Evolutionary conservation across 2,329 filamentous ascomycete species (phyloP), one percentile per base, ranked within the genome.

Genomic region (Trichophyton simii): DNA sequence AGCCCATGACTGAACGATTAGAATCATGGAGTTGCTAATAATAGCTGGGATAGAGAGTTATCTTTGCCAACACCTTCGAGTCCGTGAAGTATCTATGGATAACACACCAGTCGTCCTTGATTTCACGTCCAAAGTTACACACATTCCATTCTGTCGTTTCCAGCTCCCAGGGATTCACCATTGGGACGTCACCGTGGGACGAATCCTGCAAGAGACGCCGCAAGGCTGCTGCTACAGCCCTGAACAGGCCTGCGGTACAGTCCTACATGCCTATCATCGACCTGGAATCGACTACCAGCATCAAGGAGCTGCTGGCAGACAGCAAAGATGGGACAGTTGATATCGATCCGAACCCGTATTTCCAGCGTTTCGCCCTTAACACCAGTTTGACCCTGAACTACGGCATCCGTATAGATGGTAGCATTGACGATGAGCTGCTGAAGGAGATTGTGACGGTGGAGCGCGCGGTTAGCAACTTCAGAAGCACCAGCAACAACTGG

Each of bases 251-350:
- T 0, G 85, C 88, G 0, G 83, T 88, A 0, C 86, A 89, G 68
- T 85, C 84, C 0, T 92, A 92, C 71, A 87, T 91, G 83, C 88
- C 88, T 0, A 88, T 91, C 66, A 84, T 92, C 58, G 88, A 92
- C 66, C 82, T 91, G 28, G 89, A 92, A 71, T 83, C 85, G 31
- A 85, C 80, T 13, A 80, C 82, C 13, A 88, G 85, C 61, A 86
- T 92, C 73, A 85, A 83, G 65, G 87, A 92, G 67, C 79, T 92
- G 46, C 77, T 88, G 38, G 72, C 80, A 0, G 85, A 90, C 67
- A 84, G 82, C 66, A 76, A 83, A 44, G 76, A 80, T 9, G 88
- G 87, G 0, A 76, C 77, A 0, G 67, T 78, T 1, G 85, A 89
- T 55, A 76, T 92, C 38, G 86, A 91, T 64, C 87, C 88, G 0